Evolutionary conservation across 306 rosid species (phyloP).

Genomic region (Vigna angularis): DNA sequence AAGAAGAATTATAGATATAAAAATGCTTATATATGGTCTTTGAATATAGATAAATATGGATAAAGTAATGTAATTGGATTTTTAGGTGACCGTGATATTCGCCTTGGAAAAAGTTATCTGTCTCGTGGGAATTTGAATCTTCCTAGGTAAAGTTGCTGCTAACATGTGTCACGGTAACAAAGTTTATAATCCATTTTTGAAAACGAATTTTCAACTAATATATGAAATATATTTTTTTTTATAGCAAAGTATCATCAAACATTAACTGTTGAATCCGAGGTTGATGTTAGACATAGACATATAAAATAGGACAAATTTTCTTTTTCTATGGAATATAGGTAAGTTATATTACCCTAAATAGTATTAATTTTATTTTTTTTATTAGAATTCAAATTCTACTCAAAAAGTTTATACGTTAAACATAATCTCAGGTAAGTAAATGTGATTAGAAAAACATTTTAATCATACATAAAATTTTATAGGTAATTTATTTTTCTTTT

Average conservation of each 20-base stretch:
- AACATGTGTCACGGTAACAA: not conserved
- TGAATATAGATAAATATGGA: not conserved
- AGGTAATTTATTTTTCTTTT: no score
- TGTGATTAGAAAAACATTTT: no score
- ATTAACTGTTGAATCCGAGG: not conserved
- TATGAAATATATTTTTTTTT: not conserved
- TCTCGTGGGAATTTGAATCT: constrained; percentile 9
- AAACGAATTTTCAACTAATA: not conserved
- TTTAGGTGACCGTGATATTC: constrained; percentile 5
- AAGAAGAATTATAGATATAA: no score
- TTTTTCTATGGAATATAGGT: no score
- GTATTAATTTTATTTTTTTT: no score
- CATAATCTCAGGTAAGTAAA: no score
- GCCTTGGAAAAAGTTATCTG: not conserved
- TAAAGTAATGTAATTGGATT: not conserved
- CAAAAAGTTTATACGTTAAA: no score
- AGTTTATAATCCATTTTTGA: constrained; percentile 4
- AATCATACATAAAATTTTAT: no score
- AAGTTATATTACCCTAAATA: no score
- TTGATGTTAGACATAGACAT: no score
- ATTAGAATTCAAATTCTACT: no score
- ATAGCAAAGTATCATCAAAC: not conserved
- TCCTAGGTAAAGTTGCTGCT: not conserved
- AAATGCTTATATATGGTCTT: not conserved
- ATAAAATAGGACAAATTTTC: no score